A percentile compares a stretch with the other conserved stretches of the same genome.
These are phyloP conservation scores for Xylaria cubensis DNA, from an alignment of 495 filamentous ascomycete species.

Conservation along the genomic window DNA sequence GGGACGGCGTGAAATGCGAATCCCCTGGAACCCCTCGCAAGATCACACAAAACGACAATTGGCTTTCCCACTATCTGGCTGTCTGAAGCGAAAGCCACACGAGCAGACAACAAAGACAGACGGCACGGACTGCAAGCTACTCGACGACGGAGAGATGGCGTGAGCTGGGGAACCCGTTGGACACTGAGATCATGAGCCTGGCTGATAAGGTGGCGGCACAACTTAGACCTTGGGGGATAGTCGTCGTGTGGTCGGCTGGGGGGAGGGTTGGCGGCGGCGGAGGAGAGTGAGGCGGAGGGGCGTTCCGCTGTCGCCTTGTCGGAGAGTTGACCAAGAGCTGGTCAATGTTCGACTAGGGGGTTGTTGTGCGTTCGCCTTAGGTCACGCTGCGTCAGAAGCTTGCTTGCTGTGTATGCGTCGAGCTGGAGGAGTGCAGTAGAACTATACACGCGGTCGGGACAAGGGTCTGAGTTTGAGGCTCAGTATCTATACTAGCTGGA, in stretches of 20 bases:
- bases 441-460: neutral
- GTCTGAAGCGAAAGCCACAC: slow-evolving; percentile 5
- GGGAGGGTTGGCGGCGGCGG: neutral
- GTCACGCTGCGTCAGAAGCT: neutral
- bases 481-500: neutral
- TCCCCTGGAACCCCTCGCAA: slow-evolving; percentile 40
- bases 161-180: slow-evolving; percentile 28
- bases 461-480: neutral
- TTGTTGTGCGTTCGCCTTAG: neutral
- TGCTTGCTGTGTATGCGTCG: neutral
- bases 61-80: slow-evolving; percentile 21
- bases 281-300: neutral
- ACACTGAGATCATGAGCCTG: slow-evolving; percentile 40
- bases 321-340: neutral
- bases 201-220: slow-evolving; percentile 10
- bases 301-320: neutral
- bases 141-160: slow-evolving; percentile 27
- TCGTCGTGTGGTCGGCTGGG: slow-evolving; percentile 1
- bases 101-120: slow-evolving; percentile 17
- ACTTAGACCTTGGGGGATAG: neutral
- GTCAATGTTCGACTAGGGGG: neutral
- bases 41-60: slow-evolving; percentile 25
- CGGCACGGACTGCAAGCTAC: slow-evolving; percentile 7
- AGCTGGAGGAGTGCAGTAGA: neutral
- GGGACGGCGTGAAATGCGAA: slow-evolving; percentile 35